Conservation (phyloP, 768 basidiomycete species). For the Auricularia cornea region DNA sequence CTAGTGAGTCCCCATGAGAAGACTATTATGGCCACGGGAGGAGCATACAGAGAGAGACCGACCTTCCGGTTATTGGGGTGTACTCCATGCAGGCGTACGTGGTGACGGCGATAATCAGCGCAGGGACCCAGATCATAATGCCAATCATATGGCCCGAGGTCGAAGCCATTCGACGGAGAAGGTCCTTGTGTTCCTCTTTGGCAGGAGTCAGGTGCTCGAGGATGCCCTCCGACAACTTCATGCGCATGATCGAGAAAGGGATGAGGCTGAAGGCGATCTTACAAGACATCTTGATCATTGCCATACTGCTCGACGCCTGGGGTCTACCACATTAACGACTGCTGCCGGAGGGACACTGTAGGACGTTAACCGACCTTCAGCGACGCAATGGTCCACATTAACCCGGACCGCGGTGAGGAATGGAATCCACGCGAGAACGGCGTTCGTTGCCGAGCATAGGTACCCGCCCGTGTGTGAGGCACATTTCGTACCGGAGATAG, state of each 20-base stretch:
- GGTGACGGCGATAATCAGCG: constrained; percentile 56
- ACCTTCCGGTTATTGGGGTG: constrained; percentile 82
- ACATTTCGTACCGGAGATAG: too few relatives aligned
- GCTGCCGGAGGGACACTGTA: too few relatives aligned
- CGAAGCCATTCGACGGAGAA: neutral
- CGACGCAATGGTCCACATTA: too few relatives aligned
- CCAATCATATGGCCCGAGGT: constrained; percentile 31
- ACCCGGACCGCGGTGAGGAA: too few relatives aligned
- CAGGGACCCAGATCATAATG: constrained; percentile 52
- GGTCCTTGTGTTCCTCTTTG: neutral
- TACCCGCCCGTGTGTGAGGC: too few relatives aligned
- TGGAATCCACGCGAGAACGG: too few relatives aligned
- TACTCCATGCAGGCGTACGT: constrained; percentile 65
- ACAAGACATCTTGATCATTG: too few relatives aligned
- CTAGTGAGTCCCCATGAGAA: constrained; percentile 31
- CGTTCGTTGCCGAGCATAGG: too few relatives aligned
- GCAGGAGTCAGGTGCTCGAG: neutral
- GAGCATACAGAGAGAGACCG: neutral
- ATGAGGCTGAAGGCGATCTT: neutral
- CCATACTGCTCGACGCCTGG: too few relatives aligned
- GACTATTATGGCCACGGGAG: neutral
- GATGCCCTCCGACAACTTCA: neutral
- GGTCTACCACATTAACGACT: too few relatives aligned
- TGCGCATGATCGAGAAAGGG: neutral
- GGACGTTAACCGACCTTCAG: too few relatives aligned